Evolutionary conservation across 257 asterid genomes (phyloP), one percentile per base, ranked within the genome.

Genomic region (Salvia hispanica): DNA sequence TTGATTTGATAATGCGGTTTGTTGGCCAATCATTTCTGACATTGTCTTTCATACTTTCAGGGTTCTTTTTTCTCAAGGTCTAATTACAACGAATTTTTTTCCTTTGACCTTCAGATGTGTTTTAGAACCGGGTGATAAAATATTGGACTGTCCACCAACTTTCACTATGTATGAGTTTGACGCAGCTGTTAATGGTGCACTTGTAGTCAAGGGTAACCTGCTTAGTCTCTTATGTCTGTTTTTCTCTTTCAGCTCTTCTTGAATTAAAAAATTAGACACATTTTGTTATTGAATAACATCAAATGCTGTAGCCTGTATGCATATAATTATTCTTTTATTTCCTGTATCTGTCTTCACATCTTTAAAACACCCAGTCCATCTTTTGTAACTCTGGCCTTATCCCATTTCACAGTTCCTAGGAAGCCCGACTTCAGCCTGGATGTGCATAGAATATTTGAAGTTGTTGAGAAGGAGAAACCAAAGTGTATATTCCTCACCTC

Each of bases 81-180:
- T 64, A 63, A 58, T 58, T 52, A 62, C 13, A 60, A 14, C 34
- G 56, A 53, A 28, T 59, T 69, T 76, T 28, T 63, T 46, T 58
- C 45, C 10, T 34, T 69, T 80, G 62, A 53, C 68, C 55, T 79
- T 74, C 88, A 90, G 99, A 74, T 93, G 97, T 54, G 90, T 93
- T 66, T 79, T 90, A 67, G 99, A 90, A 69, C 97, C 97, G 8
- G 95, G 95, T 70, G 99, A 93, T 67, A 90, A 86, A 76, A 93
- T 90, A 75, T 78, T 93, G 76, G 99, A 93, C 81, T 90, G 97
- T 76, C 99, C 99, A 36, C 99, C 97, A 66, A 93, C 99, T 40
- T 93, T 93, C 77, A 85, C 96, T 2, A 93, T 90, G 99, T 93
- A 93, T 56, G 99, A 93, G 80, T 93, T 93, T 84, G 99, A 93